Percentiles rank a stretch among this genome's conserved stretches.
Conservation (phyloP, 2,329 filamentous ascomycete species). For the Westerdykella ornata region DNA sequence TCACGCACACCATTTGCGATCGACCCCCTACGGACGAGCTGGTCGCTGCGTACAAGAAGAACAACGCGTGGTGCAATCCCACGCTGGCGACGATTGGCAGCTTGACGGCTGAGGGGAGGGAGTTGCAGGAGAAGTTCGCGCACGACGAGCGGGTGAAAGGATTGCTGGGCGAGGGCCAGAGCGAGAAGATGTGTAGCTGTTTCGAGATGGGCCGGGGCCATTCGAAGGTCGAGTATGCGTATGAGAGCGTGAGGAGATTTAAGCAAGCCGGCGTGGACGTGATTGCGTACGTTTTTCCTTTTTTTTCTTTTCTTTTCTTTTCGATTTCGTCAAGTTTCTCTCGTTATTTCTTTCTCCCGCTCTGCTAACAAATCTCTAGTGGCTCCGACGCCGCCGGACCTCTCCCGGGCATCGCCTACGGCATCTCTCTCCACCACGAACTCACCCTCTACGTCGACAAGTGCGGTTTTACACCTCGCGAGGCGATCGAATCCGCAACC, state of each 20-base stretch:
- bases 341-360: slow-evolving; percentile 1
- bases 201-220: slow-evolving; percentile 34
- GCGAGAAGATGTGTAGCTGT: slow-evolving; percentile 37
- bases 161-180: slow-evolving; percentile 30
- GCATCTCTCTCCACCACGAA: slow-evolving; percentile 41
- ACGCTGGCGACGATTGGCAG: slow-evolving; percentile 39
- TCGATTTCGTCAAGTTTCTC: too few relatives aligned
- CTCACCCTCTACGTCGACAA: slow-evolving; percentile 39
- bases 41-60: slow-evolving; percentile 39
- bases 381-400: slow-evolving; percentile 41
- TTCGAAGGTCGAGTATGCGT: slow-evolving; percentile 37
- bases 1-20: slow-evolving; percentile 43
- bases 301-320: not conserved
- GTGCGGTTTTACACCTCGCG: slow-evolving; percentile 39
- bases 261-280: slow-evolving; percentile 39
- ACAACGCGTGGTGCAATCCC: slow-evolving; percentile 41
- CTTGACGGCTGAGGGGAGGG: slow-evolving; percentile 37
- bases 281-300: slow-evolving; percentile 27
- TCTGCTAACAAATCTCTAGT: slow-evolving; percentile 17
- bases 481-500: slow-evolving; percentile 40
- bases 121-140: slow-evolving; percentile 36
- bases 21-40: slow-evolving; percentile 35
- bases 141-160: slow-evolving; percentile 35
- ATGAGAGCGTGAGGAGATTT: slow-evolving; percentile 38
- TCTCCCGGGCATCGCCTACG: slow-evolving; percentile 41